Conservation (phyloP, 192 early-diverging fungal genomes). For the Podila horticola region DNA sequence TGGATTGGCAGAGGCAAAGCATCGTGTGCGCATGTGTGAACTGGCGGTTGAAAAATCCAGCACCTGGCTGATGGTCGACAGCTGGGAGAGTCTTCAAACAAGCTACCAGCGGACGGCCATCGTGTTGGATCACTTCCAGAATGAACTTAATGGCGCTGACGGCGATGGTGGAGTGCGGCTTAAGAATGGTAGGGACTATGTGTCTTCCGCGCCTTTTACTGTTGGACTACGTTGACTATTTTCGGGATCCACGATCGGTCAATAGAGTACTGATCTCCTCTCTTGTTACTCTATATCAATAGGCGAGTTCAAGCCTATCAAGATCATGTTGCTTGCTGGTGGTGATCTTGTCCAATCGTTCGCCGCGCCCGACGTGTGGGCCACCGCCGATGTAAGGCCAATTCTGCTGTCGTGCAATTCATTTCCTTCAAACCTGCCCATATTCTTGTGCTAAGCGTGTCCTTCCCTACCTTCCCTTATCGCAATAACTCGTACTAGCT, state of each 20-base stretch:
- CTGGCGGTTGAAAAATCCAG: conserved; percentile 84
- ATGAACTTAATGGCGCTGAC: conserved; percentile 80
- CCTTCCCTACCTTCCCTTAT: not conserved
- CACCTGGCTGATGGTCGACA: conserved; percentile 96
- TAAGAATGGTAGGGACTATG: conserved; percentile 59
- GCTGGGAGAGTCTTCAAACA: conserved; percentile 88
- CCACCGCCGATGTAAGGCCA: conserved; percentile 80
- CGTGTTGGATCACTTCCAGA: conserved; percentile 96
- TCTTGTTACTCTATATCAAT: not conserved
- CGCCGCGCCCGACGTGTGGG: conserved; percentile 90
- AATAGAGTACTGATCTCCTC: not conserved
- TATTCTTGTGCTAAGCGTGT: too few species aligned
- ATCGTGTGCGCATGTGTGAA: conserved; percentile 95
- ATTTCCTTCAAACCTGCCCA: not conserved
- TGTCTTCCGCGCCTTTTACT: not conserved
- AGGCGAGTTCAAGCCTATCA: conserved; percentile 71
- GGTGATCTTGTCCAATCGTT: conserved; percentile 98
- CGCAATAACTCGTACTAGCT: conserved; percentile 58
- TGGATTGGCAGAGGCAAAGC: conserved; percentile 85
- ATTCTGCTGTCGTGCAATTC: not conserved
- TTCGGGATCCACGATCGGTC: too few species aligned
- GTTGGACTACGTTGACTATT: too few species aligned
- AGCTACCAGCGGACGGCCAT: conserved; percentile 87
- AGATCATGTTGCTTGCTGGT: conserved; percentile 94
- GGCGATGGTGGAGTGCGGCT: conserved; percentile 75